These are phyloP conservation scores for Naganishia vaughanmartiniae DNA, from an alignment of 768 basidiomycete species.

Conservation along the genomic window DNA sequence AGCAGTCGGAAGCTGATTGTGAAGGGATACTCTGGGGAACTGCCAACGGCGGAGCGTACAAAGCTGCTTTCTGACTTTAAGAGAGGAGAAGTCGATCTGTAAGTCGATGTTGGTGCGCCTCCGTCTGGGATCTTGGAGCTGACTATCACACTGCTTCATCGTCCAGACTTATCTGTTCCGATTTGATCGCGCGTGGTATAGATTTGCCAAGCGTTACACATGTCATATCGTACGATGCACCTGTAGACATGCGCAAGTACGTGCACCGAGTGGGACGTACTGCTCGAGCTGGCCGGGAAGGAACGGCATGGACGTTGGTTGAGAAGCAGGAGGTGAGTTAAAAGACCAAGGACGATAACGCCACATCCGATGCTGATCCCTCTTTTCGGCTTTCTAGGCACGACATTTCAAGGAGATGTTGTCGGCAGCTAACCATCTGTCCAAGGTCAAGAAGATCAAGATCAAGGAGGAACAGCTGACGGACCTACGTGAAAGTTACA, in stretches of 20 bases:
- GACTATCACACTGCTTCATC: neutral
- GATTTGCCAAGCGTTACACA: constrained; percentile 89
- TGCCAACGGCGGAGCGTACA: constrained; percentile 69
- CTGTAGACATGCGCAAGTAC: constrained; percentile 97
- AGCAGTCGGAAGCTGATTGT: constrained; percentile 53
- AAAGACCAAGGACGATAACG: neutral
- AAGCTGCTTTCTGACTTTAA: constrained; percentile 76
- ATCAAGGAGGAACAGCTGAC: constrained; percentile 64
- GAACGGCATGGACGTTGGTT: constrained; percentile 90
- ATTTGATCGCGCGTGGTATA: constrained; percentile 91
- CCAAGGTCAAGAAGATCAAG: constrained; percentile 66
- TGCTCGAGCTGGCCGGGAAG: constrained; percentile 81
- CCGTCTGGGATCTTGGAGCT: constrained; percentile 3
- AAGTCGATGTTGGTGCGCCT: constrained; percentile 43
- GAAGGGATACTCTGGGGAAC: constrained; percentile 82
- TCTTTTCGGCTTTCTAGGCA: constrained; percentile 58
- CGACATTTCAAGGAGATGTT: constrained; percentile 84
- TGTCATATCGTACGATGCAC: constrained; percentile 92
- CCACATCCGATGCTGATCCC: constrained; percentile 22
- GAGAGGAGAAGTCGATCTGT: constrained; percentile 78
- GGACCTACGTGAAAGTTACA: constrained; percentile 63
- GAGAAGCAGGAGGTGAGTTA: constrained; percentile 68
- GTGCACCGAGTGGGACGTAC: constrained; percentile 96
- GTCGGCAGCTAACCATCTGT: constrained; percentile 66
- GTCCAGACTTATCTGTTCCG: constrained; percentile 85